Base-by-base conservation (phyloP, 768 basidiomycete genomes). In the Mycena epipterygia region DNA sequence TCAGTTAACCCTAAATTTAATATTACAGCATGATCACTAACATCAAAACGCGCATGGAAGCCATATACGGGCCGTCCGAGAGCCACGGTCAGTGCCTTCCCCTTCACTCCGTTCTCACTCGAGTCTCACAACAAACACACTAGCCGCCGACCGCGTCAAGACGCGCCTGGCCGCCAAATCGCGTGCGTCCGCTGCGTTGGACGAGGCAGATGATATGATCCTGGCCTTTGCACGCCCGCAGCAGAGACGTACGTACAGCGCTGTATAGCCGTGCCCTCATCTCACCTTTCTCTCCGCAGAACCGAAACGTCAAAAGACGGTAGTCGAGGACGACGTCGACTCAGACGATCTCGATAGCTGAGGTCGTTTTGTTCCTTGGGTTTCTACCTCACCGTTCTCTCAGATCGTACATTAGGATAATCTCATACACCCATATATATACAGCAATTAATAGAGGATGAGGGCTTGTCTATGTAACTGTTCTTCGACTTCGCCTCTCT, bases 1-100 rank as follows among this genome's bases (percentile, higher is more conserved):
- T 11, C 33, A 17, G 21, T 32, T 8, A 17, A 27, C 16, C n/a
- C 19, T 57, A 33, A 63, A 12, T 5, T 23, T 19, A 16, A 2
- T 44, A 17, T 9, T 32, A 16, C 19, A 71, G 70, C n/a, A 56
- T 63, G 59, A 12, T 71, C 7, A n/a, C 29, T 46, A 71, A 35
- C 46, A 64, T 71, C 41, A 37, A 52, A 33, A 25, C 64, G 33
- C 70, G 70, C 37, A 62, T 71, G 64, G 70, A 71, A 39, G 70
- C 64, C 23, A 62, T 67, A 9, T 66, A 67, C 60, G 60, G 64
- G 9, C 64, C 64, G 37, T 56, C 32, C 46, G 29, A 66, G 46
- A 46, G 46, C 46, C 42, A 48, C 8, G 52, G 64, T 67, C 19
- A 2, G 68, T 44, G 16, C 21, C 16, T 14, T 21, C 14, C 63